Conservation (phyloP, 768 basidiomycete genomes). For the Russula earlei region DNA sequence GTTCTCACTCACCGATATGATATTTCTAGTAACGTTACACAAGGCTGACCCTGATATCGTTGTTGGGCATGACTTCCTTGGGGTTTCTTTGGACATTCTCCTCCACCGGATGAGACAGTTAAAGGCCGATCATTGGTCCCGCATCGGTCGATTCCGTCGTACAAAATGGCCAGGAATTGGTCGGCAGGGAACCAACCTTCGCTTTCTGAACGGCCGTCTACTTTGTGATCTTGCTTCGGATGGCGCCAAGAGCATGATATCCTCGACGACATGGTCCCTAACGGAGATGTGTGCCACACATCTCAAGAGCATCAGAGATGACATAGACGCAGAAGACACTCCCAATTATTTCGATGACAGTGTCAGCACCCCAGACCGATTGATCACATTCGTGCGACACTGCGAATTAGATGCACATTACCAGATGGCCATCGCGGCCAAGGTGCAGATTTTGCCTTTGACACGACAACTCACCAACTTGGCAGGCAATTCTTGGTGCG, state of each 20-base stretch:
- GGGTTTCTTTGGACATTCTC: slow-evolving; percentile 81
- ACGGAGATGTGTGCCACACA: slow-evolving; percentile 95
- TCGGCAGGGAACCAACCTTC: slow-evolving; percentile 74
- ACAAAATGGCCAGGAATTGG: slow-evolving; percentile 76
- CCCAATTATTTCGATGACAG: slow-evolving; percentile 82
- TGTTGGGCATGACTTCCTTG: slow-evolving; percentile 90
- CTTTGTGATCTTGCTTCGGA: slow-evolving; percentile 92
- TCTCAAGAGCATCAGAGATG: slow-evolving; percentile 77
- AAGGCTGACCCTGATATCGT: slow-evolving; percentile 91
- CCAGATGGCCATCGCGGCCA: slow-evolving; percentile 92
- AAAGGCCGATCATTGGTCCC: slow-evolving; percentile 89
- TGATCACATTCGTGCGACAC: slow-evolving; percentile 84
- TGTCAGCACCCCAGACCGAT: slow-evolving; percentile 60
- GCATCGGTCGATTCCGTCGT: slow-evolving; percentile 82
- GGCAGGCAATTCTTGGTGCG: slow-evolving; percentile 93
- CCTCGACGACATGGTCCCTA: slow-evolving; percentile 95
- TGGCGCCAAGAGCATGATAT: slow-evolving; percentile 92
- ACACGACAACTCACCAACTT: slow-evolving; percentile 92
- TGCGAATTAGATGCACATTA: slow-evolving; percentile 95
- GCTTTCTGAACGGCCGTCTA: slow-evolving; percentile 75
- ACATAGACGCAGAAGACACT: slow-evolving; percentile 94
- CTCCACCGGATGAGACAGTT: slow-evolving; percentile 86
- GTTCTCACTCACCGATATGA: background rate
- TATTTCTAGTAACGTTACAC: slow-evolving; percentile 49
- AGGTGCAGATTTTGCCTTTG: slow-evolving; percentile 88